Base-by-base conservation (phyloP, 2,329 filamentous ascomycete genomes). In the Epichloe brachyelytri region DNA sequence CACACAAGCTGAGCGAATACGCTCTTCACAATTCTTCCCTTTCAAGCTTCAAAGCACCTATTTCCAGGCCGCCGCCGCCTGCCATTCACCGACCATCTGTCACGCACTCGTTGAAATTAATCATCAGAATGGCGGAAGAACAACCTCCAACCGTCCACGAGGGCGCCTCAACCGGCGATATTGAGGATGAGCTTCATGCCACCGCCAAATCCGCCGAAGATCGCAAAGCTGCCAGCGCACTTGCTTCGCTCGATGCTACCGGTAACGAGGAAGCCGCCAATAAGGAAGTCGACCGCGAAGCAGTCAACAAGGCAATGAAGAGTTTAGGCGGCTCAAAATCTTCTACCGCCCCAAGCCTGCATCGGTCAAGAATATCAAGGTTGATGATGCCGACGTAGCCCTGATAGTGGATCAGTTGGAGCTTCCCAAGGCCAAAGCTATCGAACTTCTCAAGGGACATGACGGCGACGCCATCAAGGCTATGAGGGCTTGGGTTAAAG, bases 371-470 rank as follows among this genome's bases (percentile, higher is more conserved):
- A 78, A 77, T 62, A 77, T 89, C 61, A 91, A 90, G 71, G 79
- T 91, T 44, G 85, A 89, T 54, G 68, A 78, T 5, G 80, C 77
- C 3, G 85, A 91, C 65, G 83, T 91, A 5, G 67, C 75, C 4
- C 67, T 91, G 47, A 63, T 91, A 65, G 83, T 85, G 12, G 80
- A 86, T 46, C 77, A 90, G 63, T 74, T 90, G 34, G 86, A 91
- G 54, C 63, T 91, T 37, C 68, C 78, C 1, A 89, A 87, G 66
- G 59, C 70, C 2, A 88, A 83, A 65, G 87, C 85, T 2, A 89
- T 83, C 2, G 86, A 91, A 54, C 66, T 91, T 48, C 73, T 93
- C 5, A 83, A 82, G 64, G 72, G 76, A 5, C 74, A 89, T 59
- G 84, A 88, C 47, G 87, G 86, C 3, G 76, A 88, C 61, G 78